These are phyloP conservation scores for Fistulinella staudtii DNA, from an alignment of 1,284 basidiomycete species.

Conservation along the genomic window DNA sequence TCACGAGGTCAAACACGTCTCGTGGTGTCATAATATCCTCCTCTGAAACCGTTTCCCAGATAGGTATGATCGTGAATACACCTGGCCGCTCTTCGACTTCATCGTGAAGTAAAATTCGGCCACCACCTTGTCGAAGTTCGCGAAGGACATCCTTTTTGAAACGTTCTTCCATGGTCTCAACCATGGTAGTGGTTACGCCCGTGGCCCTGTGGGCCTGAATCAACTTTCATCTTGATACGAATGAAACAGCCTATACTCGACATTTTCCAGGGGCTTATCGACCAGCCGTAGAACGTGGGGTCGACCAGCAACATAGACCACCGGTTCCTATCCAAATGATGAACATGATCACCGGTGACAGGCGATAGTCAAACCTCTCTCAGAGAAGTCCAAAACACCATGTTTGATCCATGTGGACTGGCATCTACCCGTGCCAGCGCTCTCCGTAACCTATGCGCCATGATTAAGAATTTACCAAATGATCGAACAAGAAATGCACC, in stretches of 20 bases:
- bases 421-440: slow-evolving; percentile 83
- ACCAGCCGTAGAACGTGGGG: slow-evolving; percentile 93
- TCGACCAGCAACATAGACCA: slow-evolving; percentile 85
- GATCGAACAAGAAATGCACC: slow-evolving; percentile 43
- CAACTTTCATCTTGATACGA: background rate
- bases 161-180: slow-evolving; percentile 89
- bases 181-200: slow-evolving; percentile 88
- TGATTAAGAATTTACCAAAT: background rate
- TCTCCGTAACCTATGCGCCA: slow-evolving; percentile 62
- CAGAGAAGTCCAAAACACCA: slow-evolving; percentile 87
- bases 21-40: slow-evolving; percentile 91
- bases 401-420: slow-evolving; percentile 65
- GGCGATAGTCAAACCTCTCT: slow-evolving; percentile 57
- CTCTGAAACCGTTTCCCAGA: slow-evolving; percentile 85
- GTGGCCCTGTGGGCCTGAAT: slow-evolving; percentile 63
- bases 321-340: slow-evolving; percentile 76
- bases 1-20: slow-evolving; percentile 76
- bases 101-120: slow-evolving; percentile 90
- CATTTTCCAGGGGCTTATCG: slow-evolving; percentile 86
- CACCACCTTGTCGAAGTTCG: slow-evolving; percentile 72
- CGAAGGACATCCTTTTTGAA: slow-evolving; percentile 89
- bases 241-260: slow-evolving; percentile 64
- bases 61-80: slow-evolving; percentile 81
- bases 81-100: slow-evolving; percentile 94
- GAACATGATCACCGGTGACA: slow-evolving; percentile 3